A percentile compares a stretch with the other conserved stretches of the same genome.
phyloP scores from a whole-genome alignment of 2,329 filamentous ascomycete genomes.

The Pyrenochaeta sp. region DNA sequence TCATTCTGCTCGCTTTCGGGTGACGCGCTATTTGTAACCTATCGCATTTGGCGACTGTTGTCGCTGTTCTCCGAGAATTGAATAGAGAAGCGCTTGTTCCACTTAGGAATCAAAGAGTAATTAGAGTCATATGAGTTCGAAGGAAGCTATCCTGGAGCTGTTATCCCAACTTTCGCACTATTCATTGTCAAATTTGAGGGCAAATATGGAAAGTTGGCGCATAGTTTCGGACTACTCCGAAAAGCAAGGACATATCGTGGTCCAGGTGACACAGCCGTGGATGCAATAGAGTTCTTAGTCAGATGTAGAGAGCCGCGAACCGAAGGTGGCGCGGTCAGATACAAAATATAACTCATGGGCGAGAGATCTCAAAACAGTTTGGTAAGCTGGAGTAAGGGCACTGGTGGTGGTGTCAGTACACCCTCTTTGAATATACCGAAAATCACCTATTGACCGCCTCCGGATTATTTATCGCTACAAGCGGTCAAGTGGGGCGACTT shows the following conservation, averaged over 20 bases:
- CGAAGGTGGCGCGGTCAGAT: slow-evolving; percentile 9
- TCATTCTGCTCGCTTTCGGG: not conserved
- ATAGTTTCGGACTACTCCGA: slow-evolving; percentile 9
- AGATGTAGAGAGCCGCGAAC: slow-evolving; percentile 32
- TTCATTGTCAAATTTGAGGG: slow-evolving; percentile 3
- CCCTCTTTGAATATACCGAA: not conserved
- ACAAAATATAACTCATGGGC: not conserved
- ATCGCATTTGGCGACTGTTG: not conserved
- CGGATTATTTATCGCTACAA: not conserved
- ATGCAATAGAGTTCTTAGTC: slow-evolving; percentile 39
- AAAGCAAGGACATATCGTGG: slow-evolving; percentile 14
- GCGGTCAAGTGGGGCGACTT: slow-evolving; percentile 1
- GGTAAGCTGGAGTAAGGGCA: not conserved
- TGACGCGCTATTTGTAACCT: not conserved
- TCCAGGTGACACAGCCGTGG: slow-evolving; percentile 25
- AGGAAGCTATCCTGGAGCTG: slow-evolving; percentile 2
- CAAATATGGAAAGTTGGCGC: not conserved
- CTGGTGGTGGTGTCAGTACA: slow-evolving; percentile 6
- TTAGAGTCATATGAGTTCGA: not conserved
- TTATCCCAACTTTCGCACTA: slow-evolving; percentile 1
- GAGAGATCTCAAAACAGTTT: not conserved
- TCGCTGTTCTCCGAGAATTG: not conserved
- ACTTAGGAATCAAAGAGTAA: not conserved
- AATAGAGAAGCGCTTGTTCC: not conserved
- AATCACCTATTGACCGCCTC: not conserved